These are phyloP conservation scores for Phaeotremella skinneri DNA, from an alignment of 768 basidiomycete species.

Conservation along the genomic window DNA sequence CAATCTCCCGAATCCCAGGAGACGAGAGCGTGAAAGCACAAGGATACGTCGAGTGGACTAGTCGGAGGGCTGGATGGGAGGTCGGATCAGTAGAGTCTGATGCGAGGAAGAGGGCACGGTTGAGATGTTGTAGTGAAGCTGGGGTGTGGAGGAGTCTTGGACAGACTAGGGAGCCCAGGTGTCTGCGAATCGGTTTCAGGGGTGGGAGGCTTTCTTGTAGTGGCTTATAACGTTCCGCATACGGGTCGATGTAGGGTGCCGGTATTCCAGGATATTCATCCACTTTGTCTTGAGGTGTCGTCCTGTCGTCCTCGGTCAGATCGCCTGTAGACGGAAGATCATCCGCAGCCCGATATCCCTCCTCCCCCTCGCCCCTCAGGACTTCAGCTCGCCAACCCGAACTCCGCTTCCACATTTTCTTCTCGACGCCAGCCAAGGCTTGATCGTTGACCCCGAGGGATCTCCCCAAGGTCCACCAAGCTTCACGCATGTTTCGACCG, in stretches of 20 bases:
- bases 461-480: conserved; percentile 57
- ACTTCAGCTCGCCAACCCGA: conserved; percentile 2
- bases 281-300: not conserved
- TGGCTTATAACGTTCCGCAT: not conserved
- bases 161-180: conserved; percentile 49
- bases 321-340: not conserved
- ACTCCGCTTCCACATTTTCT: not conserved
- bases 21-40: conserved; percentile 66
- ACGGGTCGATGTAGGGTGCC: not conserved
- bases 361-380: not conserved
- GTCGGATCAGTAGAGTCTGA: conserved; percentile 59
- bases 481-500: conserved; percentile 54
- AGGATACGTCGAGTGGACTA: conserved; percentile 61
- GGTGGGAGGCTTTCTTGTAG: not conserved
- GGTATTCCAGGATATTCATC: conserved; percentile 1
- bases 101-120: conserved; percentile 65
- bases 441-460: conserved; percentile 6
- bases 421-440: conserved; percentile 1
- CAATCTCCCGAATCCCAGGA: conserved; percentile 10
- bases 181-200: not conserved
- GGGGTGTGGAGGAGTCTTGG: conserved; percentile 53
- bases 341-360: not conserved
- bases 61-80: conserved; percentile 55
- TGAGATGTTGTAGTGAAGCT: conserved; percentile 54
- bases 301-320: not conserved